phyloP scores from a whole-genome alignment of 2,329 filamentous ascomycete genomes.

The Rhynchosporium agropyri region DNA sequence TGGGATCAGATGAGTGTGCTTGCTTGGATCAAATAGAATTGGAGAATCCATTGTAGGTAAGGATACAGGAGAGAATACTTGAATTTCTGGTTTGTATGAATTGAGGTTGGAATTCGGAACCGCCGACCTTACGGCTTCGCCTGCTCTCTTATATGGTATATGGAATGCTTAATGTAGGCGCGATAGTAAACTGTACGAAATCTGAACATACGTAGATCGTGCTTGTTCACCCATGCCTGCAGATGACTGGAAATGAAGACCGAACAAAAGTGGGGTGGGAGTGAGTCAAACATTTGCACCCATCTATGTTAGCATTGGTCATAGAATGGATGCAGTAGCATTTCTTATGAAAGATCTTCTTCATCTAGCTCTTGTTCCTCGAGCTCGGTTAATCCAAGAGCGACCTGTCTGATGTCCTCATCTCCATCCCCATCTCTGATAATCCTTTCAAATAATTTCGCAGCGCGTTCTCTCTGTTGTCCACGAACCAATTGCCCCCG shows the following conservation, averaged over 20 bases:
- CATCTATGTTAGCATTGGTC: neutral
- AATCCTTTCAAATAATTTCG: slow-evolving; percentile 46
- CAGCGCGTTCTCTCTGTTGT: slow-evolving; percentile 45
- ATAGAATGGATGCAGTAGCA: neutral
- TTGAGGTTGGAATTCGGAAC: neutral
- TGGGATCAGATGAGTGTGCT: slow-evolving; percentile 55
- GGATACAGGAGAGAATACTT: neutral
- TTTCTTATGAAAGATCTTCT: neutral
- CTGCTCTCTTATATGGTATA: neutral
- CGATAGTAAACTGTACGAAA: neutral
- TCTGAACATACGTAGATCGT: neutral
- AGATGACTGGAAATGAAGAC: neutral
- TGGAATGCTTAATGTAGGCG: neutral
- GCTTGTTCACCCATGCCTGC: neutral
- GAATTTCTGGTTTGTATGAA: neutral
- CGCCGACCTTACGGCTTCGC: neutral
- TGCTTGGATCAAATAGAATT: slow-evolving; percentile 47
- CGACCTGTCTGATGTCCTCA: slow-evolving; percentile 27
- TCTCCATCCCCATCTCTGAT: slow-evolving; percentile 31
- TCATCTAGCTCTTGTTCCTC: slow-evolving; percentile 11
- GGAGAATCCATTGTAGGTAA: slow-evolving; percentile 24
- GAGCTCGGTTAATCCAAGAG: slow-evolving; percentile 20
- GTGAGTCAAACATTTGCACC: neutral
- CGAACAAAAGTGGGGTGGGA: slow-evolving; percentile 10
- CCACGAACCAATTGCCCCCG: slow-evolving; percentile 32